Percentiles rank a stretch among this genome's conserved stretches.
These are phyloP conservation scores for Colletotrichum lini DNA, from an alignment of 2,329 filamentous ascomycete genomes.

Conservation along the genomic window DNA sequence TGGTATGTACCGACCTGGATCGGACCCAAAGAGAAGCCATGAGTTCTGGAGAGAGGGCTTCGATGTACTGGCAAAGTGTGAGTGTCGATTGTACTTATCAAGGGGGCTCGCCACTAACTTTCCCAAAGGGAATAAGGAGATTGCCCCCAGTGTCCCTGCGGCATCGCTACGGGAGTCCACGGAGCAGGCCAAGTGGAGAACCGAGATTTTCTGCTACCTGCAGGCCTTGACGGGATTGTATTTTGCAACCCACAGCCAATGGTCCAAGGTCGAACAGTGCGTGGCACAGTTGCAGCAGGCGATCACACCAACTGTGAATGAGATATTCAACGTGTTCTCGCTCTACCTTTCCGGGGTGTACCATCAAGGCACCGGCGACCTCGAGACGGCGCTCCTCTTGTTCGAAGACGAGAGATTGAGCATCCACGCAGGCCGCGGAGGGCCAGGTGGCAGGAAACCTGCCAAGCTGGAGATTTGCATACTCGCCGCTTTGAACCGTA, in stretches of 20 bases:
- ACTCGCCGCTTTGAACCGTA: conserved; percentile 76
- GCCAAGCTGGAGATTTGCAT: conserved; percentile 75
- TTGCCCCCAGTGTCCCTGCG: conserved; percentile 55
- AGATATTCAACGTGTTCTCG: conserved; percentile 65
- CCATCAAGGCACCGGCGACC: conserved; percentile 81
- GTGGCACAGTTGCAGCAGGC: conserved; percentile 65
- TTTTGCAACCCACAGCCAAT: conserved; percentile 79
- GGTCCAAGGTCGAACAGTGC: conserved; percentile 73
- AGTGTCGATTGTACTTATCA: conserved; percentile 24
- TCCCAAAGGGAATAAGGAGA: conserved; percentile 43
- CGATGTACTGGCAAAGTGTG: conserved; percentile 64
- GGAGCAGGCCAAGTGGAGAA: conserved; percentile 74
- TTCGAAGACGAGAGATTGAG: conserved; percentile 76
- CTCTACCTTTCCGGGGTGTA: conserved; percentile 83
- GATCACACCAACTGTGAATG: conserved; percentile 38
- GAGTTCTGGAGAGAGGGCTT: conserved; percentile 61
- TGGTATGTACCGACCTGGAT: conserved; percentile 55
- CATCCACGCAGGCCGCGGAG: conserved; percentile 59
- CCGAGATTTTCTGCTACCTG: conserved; percentile 76
- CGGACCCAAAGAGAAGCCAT: conserved; percentile 44
- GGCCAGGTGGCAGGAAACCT: conserved; percentile 59
- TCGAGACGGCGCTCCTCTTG: conserved; percentile 75
- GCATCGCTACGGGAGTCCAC: conserved; percentile 72
- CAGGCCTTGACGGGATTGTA: conserved; percentile 80
- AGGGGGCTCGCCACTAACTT: conserved; percentile 3